Conservation (phyloP, 2,329 filamentous ascomycete genomes). For the Aspergillus terreus region DNA sequence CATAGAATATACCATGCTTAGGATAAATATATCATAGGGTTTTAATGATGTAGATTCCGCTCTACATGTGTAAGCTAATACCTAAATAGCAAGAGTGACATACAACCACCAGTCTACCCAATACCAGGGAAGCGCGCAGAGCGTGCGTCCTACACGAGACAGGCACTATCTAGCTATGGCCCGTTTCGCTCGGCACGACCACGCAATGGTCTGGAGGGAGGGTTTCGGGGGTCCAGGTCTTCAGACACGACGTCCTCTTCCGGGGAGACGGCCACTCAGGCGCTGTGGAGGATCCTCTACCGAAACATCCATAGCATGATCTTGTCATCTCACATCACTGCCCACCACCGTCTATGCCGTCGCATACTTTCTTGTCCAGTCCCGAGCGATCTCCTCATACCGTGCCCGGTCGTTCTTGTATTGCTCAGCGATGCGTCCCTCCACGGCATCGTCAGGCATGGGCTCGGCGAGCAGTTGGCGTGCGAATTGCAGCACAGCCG, state of each 20-base stretch:
- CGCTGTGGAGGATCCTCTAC: not conserved
- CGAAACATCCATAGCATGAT: not conserved
- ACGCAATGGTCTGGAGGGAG: too few species aligned
- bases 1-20: too few species aligned
- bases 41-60: too few species aligned
- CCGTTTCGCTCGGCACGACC: too few species aligned
- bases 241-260: not conserved
- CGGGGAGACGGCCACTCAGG: not conserved
- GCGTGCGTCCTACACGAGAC: too few species aligned
- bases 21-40: too few species aligned
- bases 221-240: not conserved
- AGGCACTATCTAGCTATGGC: too few species aligned
- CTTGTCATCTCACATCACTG: not conserved
- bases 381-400: slow-evolving; percentile 71
- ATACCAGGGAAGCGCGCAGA: not conserved
- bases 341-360: slow-evolving; percentile 21
- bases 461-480: slow-evolving; percentile 72
- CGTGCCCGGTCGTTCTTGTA: slow-evolving; percentile 64
- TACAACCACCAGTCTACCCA: not conserved
- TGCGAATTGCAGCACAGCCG: slow-evolving; percentile 72
- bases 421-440: slow-evolving; percentile 80
- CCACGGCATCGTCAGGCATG: slow-evolving; percentile 84
- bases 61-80: not conserved
- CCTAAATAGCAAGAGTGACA: too few species aligned
- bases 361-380: slow-evolving; percentile 74